Base-by-base conservation (phyloP, 129 eudicot genomes). In the Ambrosia artemisiifolia region DNA sequence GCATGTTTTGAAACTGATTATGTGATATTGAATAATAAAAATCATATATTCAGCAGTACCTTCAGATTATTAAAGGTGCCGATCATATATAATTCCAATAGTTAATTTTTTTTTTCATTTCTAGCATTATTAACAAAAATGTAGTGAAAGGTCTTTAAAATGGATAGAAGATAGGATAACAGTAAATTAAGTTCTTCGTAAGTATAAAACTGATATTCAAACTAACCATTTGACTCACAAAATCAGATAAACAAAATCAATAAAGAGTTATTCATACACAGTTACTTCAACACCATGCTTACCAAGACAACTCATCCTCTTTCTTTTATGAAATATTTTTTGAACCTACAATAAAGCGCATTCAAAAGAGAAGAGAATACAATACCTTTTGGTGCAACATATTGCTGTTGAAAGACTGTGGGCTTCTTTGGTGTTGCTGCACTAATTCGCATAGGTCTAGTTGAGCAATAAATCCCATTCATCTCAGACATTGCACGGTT, bases 361-460 rank as follows among this genome's bases (percentile, higher is more conserved):
- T 59, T 14, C 54, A 36, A 36, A 77, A 5, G 70, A 60, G 65
- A 77, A 5, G 70, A 60, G 65, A 35, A 67, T 12, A 36, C 7
- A 33, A 69, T 66, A 89, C 96, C 92, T 81, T 87, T 94, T 40
- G 88, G 78, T 46, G 80, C 96, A 34, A 86, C 81, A 78, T 88
- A 93, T 56, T 63, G 96, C 57, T 84, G 97, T 71, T 83, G 96
- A 6, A 94, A 53, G 28, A 83, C 89, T 7, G 90, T 79, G 20
- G 89, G 71, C 80, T 95, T 95, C 78, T 95, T 95, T 1, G 99
- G 97, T 32, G 99, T 88, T 16, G 99, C 99, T 20, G 97, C 97
- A 78, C 99, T 95, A 8, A 95, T 91, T 61, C 99, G 86, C 99
- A 95, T 95, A 10, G 99, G 96, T 85, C 99, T 83, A 32, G 96